phyloP scores from a whole-genome alignment of 148 eudicot genomes.

The Heliamphora exappendiculata region DNA sequence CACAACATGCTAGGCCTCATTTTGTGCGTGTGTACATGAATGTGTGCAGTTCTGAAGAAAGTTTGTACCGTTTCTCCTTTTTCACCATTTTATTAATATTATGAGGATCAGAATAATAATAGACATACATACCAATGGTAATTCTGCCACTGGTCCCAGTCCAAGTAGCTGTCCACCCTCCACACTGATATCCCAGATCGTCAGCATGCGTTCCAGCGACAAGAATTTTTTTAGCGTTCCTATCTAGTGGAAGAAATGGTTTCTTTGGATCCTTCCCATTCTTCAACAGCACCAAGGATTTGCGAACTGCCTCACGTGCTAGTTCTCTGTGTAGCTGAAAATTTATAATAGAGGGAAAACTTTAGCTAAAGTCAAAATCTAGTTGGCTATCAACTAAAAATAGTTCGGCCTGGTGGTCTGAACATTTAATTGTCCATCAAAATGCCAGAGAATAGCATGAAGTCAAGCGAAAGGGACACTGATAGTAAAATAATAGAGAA shows the following conservation, averaged over 20 bases:
- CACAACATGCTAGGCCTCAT: background rate
- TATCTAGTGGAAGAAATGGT: slow-evolving; percentile 72
- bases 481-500: background rate
- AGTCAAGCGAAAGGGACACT: background rate
- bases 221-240: slow-evolving; percentile 59
- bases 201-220: slow-evolving; percentile 94
- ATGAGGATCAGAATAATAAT: background rate
- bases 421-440: background rate
- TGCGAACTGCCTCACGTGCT: slow-evolving; percentile 95
- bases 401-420: background rate
- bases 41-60: background rate
- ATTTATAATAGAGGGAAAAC: background rate
- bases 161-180: slow-evolving; percentile 92
- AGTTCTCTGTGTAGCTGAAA: slow-evolving; percentile 76
- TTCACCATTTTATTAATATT: background rate
- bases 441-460: background rate
- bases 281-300: slow-evolving; percentile 77
- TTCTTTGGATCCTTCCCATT: slow-evolving; percentile 68
- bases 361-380: background rate
- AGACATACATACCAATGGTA: slow-evolving; percentile 60
- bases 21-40: background rate
- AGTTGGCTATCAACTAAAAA: background rate
- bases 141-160: slow-evolving; percentile 75
- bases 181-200: slow-evolving; percentile 96
- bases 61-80: background rate